Evolutionary conservation across 495 filamentous ascomycete genomes (phyloP).

Genomic region (Amphirosellinia nigrospora): DNA sequence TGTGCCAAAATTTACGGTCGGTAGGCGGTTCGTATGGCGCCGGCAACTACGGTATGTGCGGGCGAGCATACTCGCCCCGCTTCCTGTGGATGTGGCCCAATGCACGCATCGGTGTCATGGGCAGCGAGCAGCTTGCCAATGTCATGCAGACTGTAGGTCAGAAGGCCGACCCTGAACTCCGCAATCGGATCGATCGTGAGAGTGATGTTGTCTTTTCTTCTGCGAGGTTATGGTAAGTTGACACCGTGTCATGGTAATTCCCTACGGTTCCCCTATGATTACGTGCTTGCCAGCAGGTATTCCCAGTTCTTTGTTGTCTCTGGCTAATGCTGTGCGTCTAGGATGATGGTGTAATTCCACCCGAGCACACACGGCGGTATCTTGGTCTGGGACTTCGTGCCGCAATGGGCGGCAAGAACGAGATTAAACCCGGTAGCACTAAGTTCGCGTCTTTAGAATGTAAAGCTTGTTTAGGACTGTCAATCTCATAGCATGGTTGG

Average conservation of each 20-base stretch:
- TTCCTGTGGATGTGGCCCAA: slow-evolving; percentile 99
- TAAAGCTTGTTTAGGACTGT: slow-evolving; percentile 43
- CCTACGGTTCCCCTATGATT: neutral
- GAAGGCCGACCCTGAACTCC: slow-evolving; percentile 79
- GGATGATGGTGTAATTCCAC: slow-evolving; percentile 92
- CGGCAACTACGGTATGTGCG: slow-evolving; percentile 76
- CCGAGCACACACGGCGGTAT: slow-evolving; percentile 82
- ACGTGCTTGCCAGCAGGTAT: neutral
- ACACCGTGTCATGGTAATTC: slow-evolving; percentile 28
- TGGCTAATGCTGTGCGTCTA: slow-evolving; percentile 42
- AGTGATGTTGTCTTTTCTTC: slow-evolving; percentile 87
- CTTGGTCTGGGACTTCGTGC: slow-evolving; percentile 82
- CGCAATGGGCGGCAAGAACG: slow-evolving; percentile 71
- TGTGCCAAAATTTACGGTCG: slow-evolving; percentile 94
- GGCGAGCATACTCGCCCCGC: slow-evolving; percentile 88
- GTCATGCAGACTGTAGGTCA: slow-evolving; percentile 97
- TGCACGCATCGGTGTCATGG: slow-evolving; percentile 95
- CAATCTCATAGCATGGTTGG: neutral
- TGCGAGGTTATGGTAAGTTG: slow-evolving; percentile 77
- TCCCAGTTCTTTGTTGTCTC: neutral
- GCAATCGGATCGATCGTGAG: slow-evolving; percentile 85
- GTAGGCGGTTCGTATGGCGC: slow-evolving; percentile 88
- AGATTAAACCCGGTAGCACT: slow-evolving; percentile 65
- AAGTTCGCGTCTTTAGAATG: slow-evolving; percentile 97
- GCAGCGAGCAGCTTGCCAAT: slow-evolving; percentile 84